Conservation (phyloP, 805 yeast species). For the Saturnispora saitoi region DNA sequence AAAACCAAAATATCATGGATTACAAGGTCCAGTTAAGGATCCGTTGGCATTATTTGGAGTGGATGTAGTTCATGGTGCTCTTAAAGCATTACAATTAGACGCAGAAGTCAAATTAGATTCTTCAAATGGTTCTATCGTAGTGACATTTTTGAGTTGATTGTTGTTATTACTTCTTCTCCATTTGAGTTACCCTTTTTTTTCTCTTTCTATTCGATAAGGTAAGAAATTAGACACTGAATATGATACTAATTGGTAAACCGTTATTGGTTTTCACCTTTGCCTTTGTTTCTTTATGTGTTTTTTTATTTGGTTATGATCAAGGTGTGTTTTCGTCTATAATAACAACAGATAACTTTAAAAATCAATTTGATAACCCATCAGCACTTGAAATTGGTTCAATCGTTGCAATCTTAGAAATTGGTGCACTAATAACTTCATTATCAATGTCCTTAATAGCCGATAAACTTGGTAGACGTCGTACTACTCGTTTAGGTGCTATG, state of each 20-base stretch:
- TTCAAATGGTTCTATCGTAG: neutral
- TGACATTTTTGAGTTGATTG: neutral
- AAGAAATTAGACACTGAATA: neutral
- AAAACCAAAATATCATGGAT: constrained; percentile 42
- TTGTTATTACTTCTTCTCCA: constrained; percentile 12
- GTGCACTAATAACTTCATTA: constrained; percentile 77
- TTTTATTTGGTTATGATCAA: constrained; percentile 74
- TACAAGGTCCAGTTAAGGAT: constrained; percentile 37
- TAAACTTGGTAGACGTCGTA: constrained; percentile 64
- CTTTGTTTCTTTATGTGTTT: constrained; percentile 55
- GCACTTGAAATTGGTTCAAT: constrained; percentile 74
- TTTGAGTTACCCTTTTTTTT: neutral
- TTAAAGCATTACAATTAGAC: constrained; percentile 2
- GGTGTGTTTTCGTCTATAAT: constrained; percentile 88
- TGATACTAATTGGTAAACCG: constrained; percentile 26
- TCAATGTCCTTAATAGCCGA: constrained; percentile 69
- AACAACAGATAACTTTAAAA: constrained; percentile 61
- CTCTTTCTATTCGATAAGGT: constrained; percentile 7
- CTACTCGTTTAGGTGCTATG: constrained; percentile 72
- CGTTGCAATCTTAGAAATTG: constrained; percentile 82
- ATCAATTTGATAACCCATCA: constrained; percentile 64
- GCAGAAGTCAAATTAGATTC: constrained; percentile 2
- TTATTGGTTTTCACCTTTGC: constrained; percentile 38
- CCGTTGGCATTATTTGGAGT: constrained; percentile 8
- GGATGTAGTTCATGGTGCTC: constrained; percentile 1